Percentiles rank a stretch among this genome's conserved stretches.
Evolutionary conservation across 768 basidiomycete genomes (phyloP).

Genomic region (Tephrocybe sp.): DNA sequence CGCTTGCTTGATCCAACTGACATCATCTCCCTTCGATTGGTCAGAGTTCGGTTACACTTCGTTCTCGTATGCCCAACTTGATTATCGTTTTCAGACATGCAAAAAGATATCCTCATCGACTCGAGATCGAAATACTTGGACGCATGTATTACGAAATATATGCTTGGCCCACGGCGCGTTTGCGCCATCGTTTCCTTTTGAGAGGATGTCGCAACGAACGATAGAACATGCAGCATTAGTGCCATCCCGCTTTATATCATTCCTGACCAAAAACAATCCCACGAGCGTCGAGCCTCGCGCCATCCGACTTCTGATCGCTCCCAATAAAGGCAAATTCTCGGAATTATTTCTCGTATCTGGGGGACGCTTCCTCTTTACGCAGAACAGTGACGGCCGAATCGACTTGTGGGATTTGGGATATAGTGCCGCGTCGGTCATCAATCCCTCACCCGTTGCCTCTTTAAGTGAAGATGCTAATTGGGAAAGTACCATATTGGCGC

Average conservation of each 20-base stretch:
- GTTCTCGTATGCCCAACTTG: background rate
- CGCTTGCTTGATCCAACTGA: constrained; percentile 5
- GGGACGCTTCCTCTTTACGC: constrained; percentile 10
- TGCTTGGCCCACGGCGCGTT: constrained; percentile 6
- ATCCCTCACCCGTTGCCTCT: background rate
- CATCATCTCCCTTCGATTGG: constrained; percentile 7
- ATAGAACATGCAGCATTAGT: constrained; percentile 4
- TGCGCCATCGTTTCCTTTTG: background rate
- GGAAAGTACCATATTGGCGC: constrained; percentile 2
- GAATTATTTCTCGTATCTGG: constrained; percentile 6
- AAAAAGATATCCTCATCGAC: constrained; percentile 1
- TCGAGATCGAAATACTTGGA: constrained; percentile 1
- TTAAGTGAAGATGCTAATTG: constrained; percentile 4
- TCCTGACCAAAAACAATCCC: background rate
- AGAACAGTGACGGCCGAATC: constrained; percentile 3
- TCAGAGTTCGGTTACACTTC: background rate
- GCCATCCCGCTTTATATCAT: constrained; percentile 1
- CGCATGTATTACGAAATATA: background rate
- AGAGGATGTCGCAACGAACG: constrained; percentile 2
- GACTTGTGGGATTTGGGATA: constrained; percentile 9
- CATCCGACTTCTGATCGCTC: constrained; percentile 1
- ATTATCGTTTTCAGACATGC: background rate
- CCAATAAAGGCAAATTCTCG: background rate
- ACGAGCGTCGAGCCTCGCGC: background rate
- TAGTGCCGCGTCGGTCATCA: background rate